These are phyloP conservation scores for Termitomyces sp. DNA, from an alignment of 768 basidiomycete genomes.

Conservation along the genomic window DNA sequence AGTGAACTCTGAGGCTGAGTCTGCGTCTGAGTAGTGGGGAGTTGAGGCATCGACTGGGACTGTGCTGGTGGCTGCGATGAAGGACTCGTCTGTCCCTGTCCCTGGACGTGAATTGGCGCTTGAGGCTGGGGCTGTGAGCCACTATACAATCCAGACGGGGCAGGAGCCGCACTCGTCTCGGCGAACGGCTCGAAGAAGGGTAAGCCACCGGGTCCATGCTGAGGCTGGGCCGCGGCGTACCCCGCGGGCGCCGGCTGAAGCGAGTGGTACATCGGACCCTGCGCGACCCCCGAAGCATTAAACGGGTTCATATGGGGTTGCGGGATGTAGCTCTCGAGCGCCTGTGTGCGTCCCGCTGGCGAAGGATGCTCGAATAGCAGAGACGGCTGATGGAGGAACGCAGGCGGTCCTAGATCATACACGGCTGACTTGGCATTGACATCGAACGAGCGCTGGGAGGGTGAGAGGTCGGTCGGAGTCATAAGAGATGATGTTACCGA, in stretches of 20 bases:
- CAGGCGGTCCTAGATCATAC: constrained; percentile 44
- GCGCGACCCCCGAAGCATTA: background rate
- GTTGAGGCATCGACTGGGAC: background rate
- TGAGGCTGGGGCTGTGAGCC: background rate
- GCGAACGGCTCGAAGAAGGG: constrained; percentile 51
- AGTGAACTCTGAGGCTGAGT: background rate
- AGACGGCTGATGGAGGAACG: constrained; percentile 24
- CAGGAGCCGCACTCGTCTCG: constrained; percentile 21
- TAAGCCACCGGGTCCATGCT: constrained; percentile 18
- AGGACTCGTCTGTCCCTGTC: background rate
- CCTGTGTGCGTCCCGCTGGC: constrained; percentile 13
- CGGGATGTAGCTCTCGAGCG: constrained; percentile 14
- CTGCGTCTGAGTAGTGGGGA: background rate
- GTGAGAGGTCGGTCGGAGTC: constrained; percentile 72
- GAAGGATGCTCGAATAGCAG: constrained; percentile 32
- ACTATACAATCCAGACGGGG: constrained; percentile 19
- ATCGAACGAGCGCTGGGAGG: constrained; percentile 52
- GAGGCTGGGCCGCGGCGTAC: constrained; percentile 6
- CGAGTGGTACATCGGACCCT: background rate
- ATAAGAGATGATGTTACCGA: constrained; percentile 66
- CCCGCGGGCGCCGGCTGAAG: constrained; percentile 1
- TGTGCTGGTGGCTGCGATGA: background rate
- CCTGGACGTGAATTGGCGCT: background rate
- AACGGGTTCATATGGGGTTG: background rate
- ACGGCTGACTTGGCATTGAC: constrained; percentile 41